Conservation (phyloP, 164 flowering plant genomes). For the Magnolia officinalis region DNA sequence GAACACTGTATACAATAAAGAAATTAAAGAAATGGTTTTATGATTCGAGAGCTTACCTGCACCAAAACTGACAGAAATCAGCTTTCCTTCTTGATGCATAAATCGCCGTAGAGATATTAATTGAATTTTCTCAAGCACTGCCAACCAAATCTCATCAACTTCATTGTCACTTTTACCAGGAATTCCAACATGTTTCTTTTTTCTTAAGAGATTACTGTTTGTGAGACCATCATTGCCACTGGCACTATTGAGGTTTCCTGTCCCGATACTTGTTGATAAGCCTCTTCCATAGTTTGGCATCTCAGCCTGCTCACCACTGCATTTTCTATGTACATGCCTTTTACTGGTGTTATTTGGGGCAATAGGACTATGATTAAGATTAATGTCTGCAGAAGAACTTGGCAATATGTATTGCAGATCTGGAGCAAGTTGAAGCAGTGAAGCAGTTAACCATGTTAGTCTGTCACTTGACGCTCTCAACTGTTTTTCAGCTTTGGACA, state of each 20-base stretch:
- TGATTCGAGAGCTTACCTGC: conserved; percentile 55
- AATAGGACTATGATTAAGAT: conserved; percentile 62
- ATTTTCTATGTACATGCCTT: conserved; percentile 35
- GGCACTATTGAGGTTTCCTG: conserved; percentile 31
- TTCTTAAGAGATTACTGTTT: conserved; percentile 26
- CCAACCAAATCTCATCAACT: conserved; percentile 77
- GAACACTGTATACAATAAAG: neutral
- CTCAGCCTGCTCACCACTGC: conserved; percentile 25
- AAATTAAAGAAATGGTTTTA: neutral
- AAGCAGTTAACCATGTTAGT: conserved; percentile 95
- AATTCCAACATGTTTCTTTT: conserved; percentile 32
- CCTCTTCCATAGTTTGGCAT: conserved; percentile 31
- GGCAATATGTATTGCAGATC: conserved; percentile 86
- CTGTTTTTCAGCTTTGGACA: conserved; percentile 97
- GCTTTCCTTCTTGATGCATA: conserved; percentile 77
- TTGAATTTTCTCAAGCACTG: conserved; percentile 61
- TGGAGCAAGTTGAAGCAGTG: conserved; percentile 96
- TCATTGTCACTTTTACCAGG: conserved; percentile 31
- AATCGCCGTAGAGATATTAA: conserved; percentile 56
- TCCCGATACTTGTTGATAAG: conserved; percentile 30
- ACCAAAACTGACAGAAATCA: conserved; percentile 68
- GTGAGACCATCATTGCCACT: conserved; percentile 26
- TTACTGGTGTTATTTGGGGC: conserved; percentile 25
- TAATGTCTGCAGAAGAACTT: conserved; percentile 69
- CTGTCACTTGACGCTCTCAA: conserved; percentile 87